Evolutionary conservation across 208 protist species (phyloP), one percentile per base, ranked within the genome.

Genomic region (Leishmania mexicana): DNA sequence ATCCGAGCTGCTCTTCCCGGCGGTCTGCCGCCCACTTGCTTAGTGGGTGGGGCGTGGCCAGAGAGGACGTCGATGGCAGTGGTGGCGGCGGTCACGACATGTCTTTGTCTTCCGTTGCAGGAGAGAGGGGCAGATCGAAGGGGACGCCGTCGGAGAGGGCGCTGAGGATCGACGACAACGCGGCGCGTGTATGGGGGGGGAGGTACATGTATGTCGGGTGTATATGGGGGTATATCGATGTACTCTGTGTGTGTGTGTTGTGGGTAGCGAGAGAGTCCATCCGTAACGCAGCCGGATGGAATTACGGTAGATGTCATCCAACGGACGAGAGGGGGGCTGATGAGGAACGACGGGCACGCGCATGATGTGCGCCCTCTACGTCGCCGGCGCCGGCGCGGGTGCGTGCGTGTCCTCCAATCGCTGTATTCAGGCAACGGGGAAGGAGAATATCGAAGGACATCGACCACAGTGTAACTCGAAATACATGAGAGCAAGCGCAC

Each of bases 1-100:
- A 40, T n/a, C 70, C 8, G 77, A 78, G 21, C 82, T 85, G 31
- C 54, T 85, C 5, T 81, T 81, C 40, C 82, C 82, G 0, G 51
- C 78, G 3, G 53, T 75, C 62, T 85, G 82, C 28, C 60, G 72
- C 4, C 42, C 82, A 28, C 73, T 73, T 24, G 31, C 70, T 3
- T 74, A 49, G 74, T 15, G 40, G 13, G 3, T 13, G 72, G 40
- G 6, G 31, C 15, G 24, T 31, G 5, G 5, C 31, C 13, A 54
- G n/a, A 75, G 11, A n/a, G 31, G 24, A 47, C 4, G 57, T 17
- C 45, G 11, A 49, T 49, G 45, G 45, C 15, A 65, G 15, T 45
- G 21, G 51, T 45, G 35, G 31, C 13, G 49, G 47, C 42, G 42
- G 13, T 19, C 13, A 75, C 31, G 24, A 24, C 35, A 28, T 49